Base-by-base conservation (phyloP, 2,329 filamentous ascomycete species). In the Macrophomina phaseolina region DNA sequence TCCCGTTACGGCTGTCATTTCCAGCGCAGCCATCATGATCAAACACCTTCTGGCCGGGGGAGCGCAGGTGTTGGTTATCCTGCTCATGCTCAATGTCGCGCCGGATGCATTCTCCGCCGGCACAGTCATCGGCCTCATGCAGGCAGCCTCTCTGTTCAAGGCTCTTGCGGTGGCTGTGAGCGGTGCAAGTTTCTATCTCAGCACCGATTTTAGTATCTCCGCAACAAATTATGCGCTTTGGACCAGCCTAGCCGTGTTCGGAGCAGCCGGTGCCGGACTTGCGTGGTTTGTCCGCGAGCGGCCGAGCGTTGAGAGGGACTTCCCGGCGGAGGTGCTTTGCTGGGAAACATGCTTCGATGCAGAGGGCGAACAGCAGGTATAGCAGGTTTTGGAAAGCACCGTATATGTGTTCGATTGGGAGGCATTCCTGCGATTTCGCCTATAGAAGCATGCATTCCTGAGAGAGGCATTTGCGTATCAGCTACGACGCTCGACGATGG, bases 341-440 rank as follows among this genome's bases (percentile, higher is more conserved):
- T 83, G 82, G 80, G 81, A 79, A 75, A 81, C 74, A 56, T 82
- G 76, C 67, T 84, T 82, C 65, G 82, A 84, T 67, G 77, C 76
- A 16, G 79, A 80, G 71, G 67, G 61, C 45, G 66, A 64, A 11
- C 40, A 28, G 60, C 61, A 52, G 49, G 65, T 56, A 23, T 66
- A 60, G 23, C 36, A 32, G 28, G 14, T 38, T 46, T 40, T 49
- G 38, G 38, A 48, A 51, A 30, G 34, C 34, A 30, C 34, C 34
- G 28, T 14, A 16, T 32, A 42, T 23, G 32, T 9, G 36, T 38
- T 62, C 28, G 46, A 51, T 36, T 58, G 45, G 14, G 51, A 64
- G 49, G 48, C 48, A 38, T 53, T 64, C 48, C 51, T 55, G 62
- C 36, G 34, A 32, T 48, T 49, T 45, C 34, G 42, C 58, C 58